Conservation (phyloP, 495 filamentous ascomycete genomes). For the Penicillium simplicissimum region DNA sequence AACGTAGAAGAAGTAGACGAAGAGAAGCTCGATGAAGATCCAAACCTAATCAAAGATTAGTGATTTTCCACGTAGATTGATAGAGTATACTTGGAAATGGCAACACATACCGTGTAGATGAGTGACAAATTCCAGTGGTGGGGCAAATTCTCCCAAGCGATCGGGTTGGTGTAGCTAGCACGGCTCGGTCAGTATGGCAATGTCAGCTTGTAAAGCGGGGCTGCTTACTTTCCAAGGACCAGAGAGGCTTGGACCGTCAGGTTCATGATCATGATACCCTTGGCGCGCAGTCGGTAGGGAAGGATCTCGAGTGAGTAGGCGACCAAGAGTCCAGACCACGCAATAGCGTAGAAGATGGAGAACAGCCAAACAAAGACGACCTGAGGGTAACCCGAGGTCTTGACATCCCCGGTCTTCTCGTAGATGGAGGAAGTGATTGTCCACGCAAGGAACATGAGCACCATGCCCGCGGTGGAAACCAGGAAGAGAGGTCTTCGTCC, state of each 20-base stretch:
- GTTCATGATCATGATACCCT: conserved; percentile 66
- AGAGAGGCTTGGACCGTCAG: conserved; percentile 59
- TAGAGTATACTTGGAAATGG: neutral
- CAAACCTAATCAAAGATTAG: conserved; percentile 30
- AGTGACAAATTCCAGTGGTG: conserved; percentile 57
- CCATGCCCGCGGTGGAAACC: conserved; percentile 57
- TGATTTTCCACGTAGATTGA: neutral
- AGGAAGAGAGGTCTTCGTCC: conserved; percentile 59
- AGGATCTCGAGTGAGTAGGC: conserved; percentile 64
- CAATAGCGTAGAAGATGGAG: conserved; percentile 54
- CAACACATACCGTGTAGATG: conserved; percentile 51
- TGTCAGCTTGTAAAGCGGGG: neutral
- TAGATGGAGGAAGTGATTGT: conserved; percentile 54
- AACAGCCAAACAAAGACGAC: conserved; percentile 63
- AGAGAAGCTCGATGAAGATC: conserved; percentile 57
- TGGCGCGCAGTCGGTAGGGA: conserved; percentile 64
- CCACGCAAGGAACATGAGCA: conserved; percentile 56
- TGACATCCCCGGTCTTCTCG: conserved; percentile 46
- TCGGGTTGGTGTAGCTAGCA: conserved; percentile 46
- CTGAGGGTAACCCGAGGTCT: conserved; percentile 50
- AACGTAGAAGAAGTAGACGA: conserved; percentile 64
- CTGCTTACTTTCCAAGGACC: conserved; percentile 52
- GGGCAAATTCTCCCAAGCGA: conserved; percentile 53
- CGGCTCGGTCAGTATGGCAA: neutral
- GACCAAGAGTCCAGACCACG: conserved; percentile 60